Conservation (phyloP, 768 basidiomycete species). For the Termitomyces sp. region DNA sequence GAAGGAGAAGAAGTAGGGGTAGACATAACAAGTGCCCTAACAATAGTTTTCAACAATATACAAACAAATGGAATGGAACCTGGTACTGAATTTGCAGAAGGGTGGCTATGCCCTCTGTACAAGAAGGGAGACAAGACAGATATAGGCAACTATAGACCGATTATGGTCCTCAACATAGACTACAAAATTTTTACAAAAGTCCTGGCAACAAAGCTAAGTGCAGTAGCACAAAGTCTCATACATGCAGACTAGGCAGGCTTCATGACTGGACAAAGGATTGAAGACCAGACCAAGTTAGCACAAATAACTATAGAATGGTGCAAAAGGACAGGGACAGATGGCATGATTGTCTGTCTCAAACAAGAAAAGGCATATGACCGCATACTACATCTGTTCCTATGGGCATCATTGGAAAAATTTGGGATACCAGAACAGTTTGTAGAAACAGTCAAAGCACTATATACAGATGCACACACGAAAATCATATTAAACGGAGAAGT, state of each 20-base stretch:
- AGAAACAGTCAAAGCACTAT: slow-evolving; percentile 7
- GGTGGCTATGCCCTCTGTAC: no score
- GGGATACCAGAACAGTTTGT: slow-evolving; percentile 2
- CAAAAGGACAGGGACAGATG: not conserved
- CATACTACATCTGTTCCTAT: no score
- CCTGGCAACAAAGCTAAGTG: not conserved
- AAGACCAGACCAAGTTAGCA: no score
- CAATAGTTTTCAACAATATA: no score
- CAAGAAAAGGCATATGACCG: not conserved
- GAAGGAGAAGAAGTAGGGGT: not conserved
- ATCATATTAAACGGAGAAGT: slow-evolving; percentile 5
- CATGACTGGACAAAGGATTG: not conserved
- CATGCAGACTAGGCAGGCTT: not conserved
- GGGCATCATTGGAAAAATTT: no score
- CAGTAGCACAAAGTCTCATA: not conserved
- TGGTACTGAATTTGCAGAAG: no score
- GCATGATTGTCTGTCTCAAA: not conserved
- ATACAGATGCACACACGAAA: not conserved
- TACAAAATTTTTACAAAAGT: not conserved
- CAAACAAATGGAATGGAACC: no score
- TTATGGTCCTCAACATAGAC: not conserved
- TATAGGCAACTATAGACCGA: not conserved
- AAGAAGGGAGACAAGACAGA: not conserved
- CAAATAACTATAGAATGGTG: not conserved
- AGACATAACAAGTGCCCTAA: no score